Evolutionary conservation across 2,329 filamentous ascomycete species (phyloP), one percentile per base, ranked within the genome.

Genomic region (Fusarium musae): DNA sequence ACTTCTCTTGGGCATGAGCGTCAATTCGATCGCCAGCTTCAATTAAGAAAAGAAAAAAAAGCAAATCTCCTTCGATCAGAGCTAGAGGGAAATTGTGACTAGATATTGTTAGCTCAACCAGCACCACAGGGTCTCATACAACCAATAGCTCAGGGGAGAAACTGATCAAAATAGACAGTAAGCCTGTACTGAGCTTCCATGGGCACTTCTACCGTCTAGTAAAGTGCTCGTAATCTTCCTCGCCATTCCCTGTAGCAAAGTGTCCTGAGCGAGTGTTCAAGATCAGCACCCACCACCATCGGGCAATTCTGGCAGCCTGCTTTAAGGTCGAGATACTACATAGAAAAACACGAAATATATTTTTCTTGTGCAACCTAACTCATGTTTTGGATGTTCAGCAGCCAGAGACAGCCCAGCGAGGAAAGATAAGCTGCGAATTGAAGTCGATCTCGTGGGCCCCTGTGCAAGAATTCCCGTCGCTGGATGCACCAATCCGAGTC

Each of bases 191-290:
- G 15, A 43, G 40, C 6, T 16, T 3, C 10, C 15, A 11, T 11
- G n/a, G 23, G 9, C 0, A 3, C 9, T 3, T 23, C 5, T 3
- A 5, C 15, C n/a, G 1, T 8, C 8, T 17, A 23, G 6, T 23
- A 16, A 43, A 43, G 40, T 5, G 13, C n/a, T 23, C 15, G 6
- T 11, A 43, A 23, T 43, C 0, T 23, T 43, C n/a, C n/a, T 23
- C 16, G 39, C 21, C 39, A 34, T 13, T 11, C n/a, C 9, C 40
- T 23, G 5, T 23, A 47, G 11, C 19, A 28, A 5, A 47, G 44
- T 21, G 19, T 15, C 26, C 13, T 11, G 13, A 47, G 44, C 10
- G 44, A 47, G 6, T 11, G 19, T 21, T 47, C 26, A 9, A 47
- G 44, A 21, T 47, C 19, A 21, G 44, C 26, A 47, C 19, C 44